Conservation (phyloP, 164 flowering plant genomes). For the Pachysandra terminalis region DNA sequence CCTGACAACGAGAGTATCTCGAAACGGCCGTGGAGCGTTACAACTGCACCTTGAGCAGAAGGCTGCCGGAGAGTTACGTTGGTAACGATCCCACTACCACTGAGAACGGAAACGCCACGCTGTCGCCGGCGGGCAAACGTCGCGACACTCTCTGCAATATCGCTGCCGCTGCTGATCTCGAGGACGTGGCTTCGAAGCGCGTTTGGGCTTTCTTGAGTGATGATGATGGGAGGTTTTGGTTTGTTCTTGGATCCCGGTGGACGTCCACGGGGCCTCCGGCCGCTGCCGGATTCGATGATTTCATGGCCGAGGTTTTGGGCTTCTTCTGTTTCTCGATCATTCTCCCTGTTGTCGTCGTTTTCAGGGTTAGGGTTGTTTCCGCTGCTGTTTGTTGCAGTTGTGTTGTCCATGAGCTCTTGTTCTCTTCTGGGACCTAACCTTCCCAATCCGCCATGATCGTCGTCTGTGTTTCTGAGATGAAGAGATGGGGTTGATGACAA, state of each 20-base stretch:
- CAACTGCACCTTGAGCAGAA: constrained; percentile 53
- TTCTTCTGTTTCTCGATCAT: constrained; percentile 31
- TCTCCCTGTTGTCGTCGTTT: constrained; percentile 29
- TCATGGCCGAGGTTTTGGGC: constrained; percentile 36
- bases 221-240: constrained; percentile 71
- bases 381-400: constrained; percentile 25
- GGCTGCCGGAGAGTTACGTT: constrained; percentile 73
- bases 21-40: constrained; percentile 69
- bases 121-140: constrained; percentile 62
- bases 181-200: constrained; percentile 71
- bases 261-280: constrained; percentile 69
- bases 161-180: constrained; percentile 66
- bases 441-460: constrained; percentile 25
- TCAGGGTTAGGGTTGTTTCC: constrained; percentile 22
- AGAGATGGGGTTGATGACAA: constrained; percentile 39
- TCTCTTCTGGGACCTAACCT: constrained; percentile 32
- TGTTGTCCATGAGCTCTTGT: constrained; percentile 37
- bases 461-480: constrained; percentile 45
- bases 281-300: constrained; percentile 29
- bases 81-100: constrained; percentile 72
- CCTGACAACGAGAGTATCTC: constrained; percentile 80
- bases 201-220: constrained; percentile 76
- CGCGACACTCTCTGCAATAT: constrained; percentile 56
- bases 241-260: constrained; percentile 90
- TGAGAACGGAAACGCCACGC: constrained; percentile 72